phyloP scores from a whole-genome alignment of 2,329 filamentous ascomycete species.

The Cephalotrichum gorgonifer region DNA sequence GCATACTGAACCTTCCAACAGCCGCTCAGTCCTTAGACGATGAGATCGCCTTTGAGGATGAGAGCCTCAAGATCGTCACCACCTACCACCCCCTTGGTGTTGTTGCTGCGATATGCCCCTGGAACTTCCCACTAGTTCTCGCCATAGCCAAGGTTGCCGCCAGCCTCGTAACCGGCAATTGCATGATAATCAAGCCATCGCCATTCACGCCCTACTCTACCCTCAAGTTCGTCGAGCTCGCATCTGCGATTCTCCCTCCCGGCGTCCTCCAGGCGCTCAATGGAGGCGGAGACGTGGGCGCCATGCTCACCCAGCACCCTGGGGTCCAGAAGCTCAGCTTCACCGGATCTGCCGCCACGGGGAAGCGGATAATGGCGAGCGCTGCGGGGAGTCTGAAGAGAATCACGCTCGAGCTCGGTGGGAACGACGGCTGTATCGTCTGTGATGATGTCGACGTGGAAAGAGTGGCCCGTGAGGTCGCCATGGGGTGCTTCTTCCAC shows the following conservation, averaged over 20 bases:
- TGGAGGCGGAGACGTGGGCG: conserved; percentile 50
- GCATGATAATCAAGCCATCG: conserved; percentile 46
- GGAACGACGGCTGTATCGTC: conserved; percentile 52
- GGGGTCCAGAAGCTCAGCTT: conserved; percentile 53
- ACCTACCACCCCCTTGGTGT: conserved; percentile 31
- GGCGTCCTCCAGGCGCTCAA: conserved; percentile 53
- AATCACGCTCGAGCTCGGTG: conserved; percentile 50
- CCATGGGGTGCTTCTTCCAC: conserved; percentile 44
- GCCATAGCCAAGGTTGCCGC: conserved; percentile 44
- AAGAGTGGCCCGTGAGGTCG: conserved; percentile 33
- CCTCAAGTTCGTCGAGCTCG: conserved; percentile 52
- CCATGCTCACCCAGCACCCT: conserved; percentile 47
- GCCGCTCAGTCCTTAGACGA: conserved; percentile 6
- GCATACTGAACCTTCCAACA: conserved; percentile 5
- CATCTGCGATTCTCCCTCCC: conserved; percentile 45
- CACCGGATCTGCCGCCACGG: conserved; percentile 49
- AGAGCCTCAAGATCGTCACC: conserved; percentile 17
- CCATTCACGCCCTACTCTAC: conserved; percentile 47
- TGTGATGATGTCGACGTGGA: conserved; percentile 49
- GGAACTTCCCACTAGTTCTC: conserved; percentile 46
- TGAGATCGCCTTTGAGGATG: conserved; percentile 12
- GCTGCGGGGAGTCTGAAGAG: conserved; percentile 47
- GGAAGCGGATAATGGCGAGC: conserved; percentile 50
- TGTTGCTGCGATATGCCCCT: conserved; percentile 34
- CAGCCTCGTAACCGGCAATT: conserved; percentile 45